A percentile compares a stretch with the other conserved stretches of the same genome.
These are phyloP conservation scores for Carnegiea gigantea DNA, from an alignment of 179 eudicot genomes.

Conservation along the genomic window DNA sequence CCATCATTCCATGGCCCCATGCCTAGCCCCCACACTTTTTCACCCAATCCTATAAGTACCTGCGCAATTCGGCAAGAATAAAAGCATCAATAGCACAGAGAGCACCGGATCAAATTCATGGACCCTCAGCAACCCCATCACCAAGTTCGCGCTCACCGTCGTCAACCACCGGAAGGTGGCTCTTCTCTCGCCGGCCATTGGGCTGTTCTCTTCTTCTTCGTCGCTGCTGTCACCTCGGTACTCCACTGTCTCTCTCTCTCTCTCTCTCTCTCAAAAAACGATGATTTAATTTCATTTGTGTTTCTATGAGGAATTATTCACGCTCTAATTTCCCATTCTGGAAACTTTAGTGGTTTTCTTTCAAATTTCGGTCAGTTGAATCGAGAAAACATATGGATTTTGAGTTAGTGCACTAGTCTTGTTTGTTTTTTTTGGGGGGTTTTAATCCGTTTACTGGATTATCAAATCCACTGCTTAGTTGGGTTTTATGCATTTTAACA, in stretches of 20 bases:
- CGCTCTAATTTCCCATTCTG: background rate
- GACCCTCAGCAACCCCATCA: background rate
- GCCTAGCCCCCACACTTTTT: too few relatives aligned
- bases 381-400: background rate
- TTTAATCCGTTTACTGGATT: background rate
- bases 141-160: constrained; percentile 25
- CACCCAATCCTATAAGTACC: too few relatives aligned
- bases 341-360: background rate
- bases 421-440: too few relatives aligned
- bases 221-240: constrained; percentile 42
- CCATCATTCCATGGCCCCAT: too few relatives aligned
- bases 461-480: too few relatives aligned
- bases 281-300: background rate
- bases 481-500: background rate
- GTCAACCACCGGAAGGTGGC: constrained; percentile 24
- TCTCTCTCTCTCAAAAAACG: background rate
- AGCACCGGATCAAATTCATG: too few relatives aligned
- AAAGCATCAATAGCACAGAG: too few relatives aligned
- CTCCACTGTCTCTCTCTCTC: background rate
- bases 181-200: constrained; percentile 15
- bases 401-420: background rate
- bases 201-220: constrained; percentile 27
- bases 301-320: background rate
- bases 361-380: constrained; percentile 1
- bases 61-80: too few relatives aligned